phyloP scores from a whole-genome alignment of 2,329 filamentous ascomycete species.

The Kalaharituber pfeilii region DNA sequence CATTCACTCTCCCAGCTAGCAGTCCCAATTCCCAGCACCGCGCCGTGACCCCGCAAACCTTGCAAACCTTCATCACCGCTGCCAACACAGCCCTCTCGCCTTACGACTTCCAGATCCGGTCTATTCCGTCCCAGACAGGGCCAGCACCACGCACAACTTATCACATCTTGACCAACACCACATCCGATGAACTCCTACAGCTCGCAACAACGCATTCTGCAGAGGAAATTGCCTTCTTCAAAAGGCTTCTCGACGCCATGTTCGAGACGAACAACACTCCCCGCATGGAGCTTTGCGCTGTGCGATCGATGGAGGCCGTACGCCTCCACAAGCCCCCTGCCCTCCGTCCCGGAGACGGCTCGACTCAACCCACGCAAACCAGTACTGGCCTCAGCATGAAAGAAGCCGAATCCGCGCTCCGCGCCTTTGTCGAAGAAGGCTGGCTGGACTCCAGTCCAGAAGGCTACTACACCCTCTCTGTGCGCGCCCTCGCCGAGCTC shows the following conservation, averaged over 20 bases:
- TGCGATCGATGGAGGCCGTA: conserved; percentile 62
- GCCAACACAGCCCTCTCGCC: conserved; percentile 56
- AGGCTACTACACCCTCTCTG: conserved; percentile 58
- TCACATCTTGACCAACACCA: conserved; percentile 56
- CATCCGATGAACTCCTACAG: conserved; percentile 69
- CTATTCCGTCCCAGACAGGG: conserved; percentile 27
- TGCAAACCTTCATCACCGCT: conserved; percentile 50
- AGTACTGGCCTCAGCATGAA: conserved; percentile 44
- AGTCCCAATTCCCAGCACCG: not conserved
- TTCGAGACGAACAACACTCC: conserved; percentile 75
- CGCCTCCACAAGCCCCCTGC: conserved; percentile 44
- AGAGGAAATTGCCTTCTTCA: conserved; percentile 80
- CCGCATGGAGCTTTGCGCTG: conserved; percentile 64
- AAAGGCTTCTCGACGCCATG: conserved; percentile 74
- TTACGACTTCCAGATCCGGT: conserved; percentile 79
- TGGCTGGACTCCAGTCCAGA: conserved; percentile 44
- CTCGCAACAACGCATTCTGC: conserved; percentile 63
- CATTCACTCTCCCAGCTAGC: not conserved
- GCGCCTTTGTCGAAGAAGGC: conserved; percentile 53
- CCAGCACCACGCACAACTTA: not conserved
- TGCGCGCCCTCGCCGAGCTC: conserved; percentile 70
- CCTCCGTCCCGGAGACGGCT: conserved; percentile 23
- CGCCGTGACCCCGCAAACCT: conserved; percentile 48
- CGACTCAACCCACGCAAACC: conserved; percentile 29
- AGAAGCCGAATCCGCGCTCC: conserved; percentile 58